Base-by-base conservation (phyloP, 345 rosid genomes). In the Zanthoxylum bungeanum region DNA sequence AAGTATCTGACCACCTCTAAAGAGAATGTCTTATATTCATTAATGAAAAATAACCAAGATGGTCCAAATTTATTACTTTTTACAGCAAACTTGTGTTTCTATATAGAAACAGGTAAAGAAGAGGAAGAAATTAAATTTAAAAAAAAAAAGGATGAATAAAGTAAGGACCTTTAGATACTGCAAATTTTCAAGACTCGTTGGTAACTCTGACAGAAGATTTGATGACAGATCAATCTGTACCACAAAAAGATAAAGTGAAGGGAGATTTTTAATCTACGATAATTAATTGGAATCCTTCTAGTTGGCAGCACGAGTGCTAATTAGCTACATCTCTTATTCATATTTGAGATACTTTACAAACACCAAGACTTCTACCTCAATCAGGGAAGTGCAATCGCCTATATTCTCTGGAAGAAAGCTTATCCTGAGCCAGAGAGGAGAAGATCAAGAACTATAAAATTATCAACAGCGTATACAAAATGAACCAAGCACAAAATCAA, bases 221-320 rank as follows among this genome's bases (percentile, higher is more conserved):
- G 89, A 86, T 10, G 98, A 92, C 77, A 94, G 92, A 80, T 94
- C 91, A 78, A 92, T 90, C 98, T 93, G 89, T 74, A 80, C 27
- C 39, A 64, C 21, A 30, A 27, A 40, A 67, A 71, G 59, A 55
- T 4, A 64, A 27, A 39, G 53, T 50, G 55, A 47, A 39, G 31
- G n/a, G n/a, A n/a, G 62, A 56, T 50, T 14, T 24, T 36, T 50
- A 73, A 52, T 50, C 73, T 25, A 31, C 16, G 11, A 19, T 33
- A 17, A 3, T 36, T 16, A 42, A 21, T 50, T 22, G 17, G 30
- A 14, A 27, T 40, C 28, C 53, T 22, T 24, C 60, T 36, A 12
- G 51, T 53, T 21, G 31, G 51, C 36, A 16, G 62, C 21, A 53
- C 8, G n/a, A n/a, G 9, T 31, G 44, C n/a, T n/a, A n/a, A n/a